phyloP scores from a whole-genome alignment of 441 rosid species.

The Jatropha multifida region DNA sequence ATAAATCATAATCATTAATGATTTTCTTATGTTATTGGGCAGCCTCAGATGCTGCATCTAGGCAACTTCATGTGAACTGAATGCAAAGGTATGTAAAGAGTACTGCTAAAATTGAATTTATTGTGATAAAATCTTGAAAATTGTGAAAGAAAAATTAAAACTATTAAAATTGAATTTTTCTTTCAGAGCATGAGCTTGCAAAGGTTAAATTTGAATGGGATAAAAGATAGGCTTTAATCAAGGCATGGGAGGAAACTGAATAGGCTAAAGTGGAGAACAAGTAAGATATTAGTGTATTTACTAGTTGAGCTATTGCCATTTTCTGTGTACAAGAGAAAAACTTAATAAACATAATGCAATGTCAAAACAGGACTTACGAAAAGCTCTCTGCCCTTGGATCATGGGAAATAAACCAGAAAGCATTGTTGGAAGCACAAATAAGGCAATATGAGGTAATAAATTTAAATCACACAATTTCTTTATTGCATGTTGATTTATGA shows the following conservation, averaged over 20 bases:
- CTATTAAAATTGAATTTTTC: background rate
- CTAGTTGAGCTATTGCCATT: too few relatives aligned
- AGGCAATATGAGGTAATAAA: slow-evolving; percentile 44
- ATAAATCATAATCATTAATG: background rate
- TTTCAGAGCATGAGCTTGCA: slow-evolving; percentile 43
- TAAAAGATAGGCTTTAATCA: slow-evolving; percentile 46
- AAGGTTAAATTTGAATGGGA: slow-evolving; percentile 40
- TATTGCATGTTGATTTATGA: background rate
- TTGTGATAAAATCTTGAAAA: background rate
- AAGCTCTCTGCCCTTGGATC: slow-evolving; percentile 39
- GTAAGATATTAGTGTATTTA: slow-evolving; percentile 28
- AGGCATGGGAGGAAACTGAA: slow-evolving; percentile 68
- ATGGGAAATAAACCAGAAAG: slow-evolving; percentile 54
- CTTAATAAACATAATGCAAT: slow-evolving; percentile 10
- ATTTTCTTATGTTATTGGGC: slow-evolving; percentile 10
- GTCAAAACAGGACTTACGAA: slow-evolving; percentile 44
- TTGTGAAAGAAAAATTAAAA: too few relatives aligned
- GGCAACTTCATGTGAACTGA: slow-evolving; percentile 15
- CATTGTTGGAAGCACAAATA: slow-evolving; percentile 39
- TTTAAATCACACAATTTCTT: background rate
- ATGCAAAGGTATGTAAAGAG: slow-evolving; percentile 30
- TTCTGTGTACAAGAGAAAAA: too few relatives aligned
- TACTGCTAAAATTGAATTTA: background rate
- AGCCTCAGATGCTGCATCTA: slow-evolving; percentile 27
- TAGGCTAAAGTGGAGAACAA: slow-evolving; percentile 55